Base-by-base conservation (phyloP, 2,329 filamentous ascomycete species). In the Pyrenophora graminea region DNA sequence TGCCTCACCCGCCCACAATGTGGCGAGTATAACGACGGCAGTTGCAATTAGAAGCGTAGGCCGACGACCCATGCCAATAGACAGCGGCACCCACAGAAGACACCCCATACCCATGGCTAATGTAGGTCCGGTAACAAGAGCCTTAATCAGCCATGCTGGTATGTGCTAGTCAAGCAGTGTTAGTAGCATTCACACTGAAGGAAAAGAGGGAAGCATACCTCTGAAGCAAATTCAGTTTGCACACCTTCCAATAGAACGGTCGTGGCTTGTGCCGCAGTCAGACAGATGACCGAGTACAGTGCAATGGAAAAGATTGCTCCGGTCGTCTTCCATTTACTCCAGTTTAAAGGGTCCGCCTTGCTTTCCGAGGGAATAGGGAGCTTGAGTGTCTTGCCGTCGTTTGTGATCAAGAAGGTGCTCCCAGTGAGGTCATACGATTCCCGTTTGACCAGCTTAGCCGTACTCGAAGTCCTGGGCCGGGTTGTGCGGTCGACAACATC, bases 41-140 rank as follows among this genome's bases (percentile, higher is more conserved):
- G 70, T 52, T 15, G 64, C 69, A 1, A 71, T 43, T 4, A 76
- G 48, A 10, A 76, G 66, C 0, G 71, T 68, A 0, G 73, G 74
- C 8, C 75, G 63, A 18, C 74, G 64, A 3, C 75, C 75, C 33
- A 76, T 46, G 0, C 70, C 71, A 7, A 75, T 56, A 3, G 71
- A 70, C 3, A 76, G 38, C 3, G 72, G 73, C 5, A 75, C 68
- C 70, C 71, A 76, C 4, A 74, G 34, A 15, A 76, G 61, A 23
- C 66, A 66, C 1, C 74, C 74, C 4, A 74, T 45, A 5, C 70
- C 72, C 60, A 71, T 68, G 45, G 64, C 70, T 3, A 76, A 43
- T 0, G 66, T 68, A 2, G 71, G 70, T 19, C 59, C 55, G 1
- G 66, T 68, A 13, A 63, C 51, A 0, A 73, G 51, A 10, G 61